Base-by-base conservation (phyloP, 768 basidiomycete species). In the Cyclocybe aegerita region DNA sequence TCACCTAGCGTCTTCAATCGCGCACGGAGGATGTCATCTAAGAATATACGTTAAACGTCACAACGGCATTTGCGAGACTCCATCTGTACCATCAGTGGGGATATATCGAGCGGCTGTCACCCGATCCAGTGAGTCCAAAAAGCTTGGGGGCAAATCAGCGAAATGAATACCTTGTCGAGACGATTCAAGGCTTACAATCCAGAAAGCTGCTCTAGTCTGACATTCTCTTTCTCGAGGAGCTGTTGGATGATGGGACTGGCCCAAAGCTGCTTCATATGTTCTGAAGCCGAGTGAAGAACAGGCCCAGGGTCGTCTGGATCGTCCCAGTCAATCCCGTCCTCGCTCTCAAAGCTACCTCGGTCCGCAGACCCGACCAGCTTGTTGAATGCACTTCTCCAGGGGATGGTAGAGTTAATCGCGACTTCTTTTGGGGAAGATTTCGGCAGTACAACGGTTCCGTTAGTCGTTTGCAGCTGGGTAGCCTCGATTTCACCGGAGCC, bases 1-100 rank as follows among this genome's bases (percentile, higher is more conserved):
- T 7, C 43, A 73, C 77, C 68, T 43, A 64, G 67, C 1, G 83
- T 85, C 65, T 87, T 88, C 41, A 89, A 59, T 10, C 87, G 78
- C 4, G 87, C 87, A 4, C 84, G 79, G 23, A 89, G 74, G 47
- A 89, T 83, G 60, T 89, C 86, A 60, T 88, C 86, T 88, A 43
- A 3, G 43, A 41, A 34, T 16, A 10, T 8, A 3, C 31, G 31
- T 16, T 37, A 14, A 36, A 10, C 23, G 46, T 34, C 16, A 32
- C 38, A 42, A 35, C n/a, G 23, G 12, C 29, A 32, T 39, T 12
- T 36, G 9, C 9, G 12, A 53, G 14, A 11, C 30, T 6, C 12
- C 15, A 10, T 17, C 48, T 67, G 30, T 60, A 87, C 87, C 85
- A 67, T 88, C 82, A 9, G 83, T 78, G 3, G 88, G 88, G 1